Evolutionary conservation across 768 basidiomycete species (phyloP).

Genomic region (Pleurotus citrinopileatus): DNA sequence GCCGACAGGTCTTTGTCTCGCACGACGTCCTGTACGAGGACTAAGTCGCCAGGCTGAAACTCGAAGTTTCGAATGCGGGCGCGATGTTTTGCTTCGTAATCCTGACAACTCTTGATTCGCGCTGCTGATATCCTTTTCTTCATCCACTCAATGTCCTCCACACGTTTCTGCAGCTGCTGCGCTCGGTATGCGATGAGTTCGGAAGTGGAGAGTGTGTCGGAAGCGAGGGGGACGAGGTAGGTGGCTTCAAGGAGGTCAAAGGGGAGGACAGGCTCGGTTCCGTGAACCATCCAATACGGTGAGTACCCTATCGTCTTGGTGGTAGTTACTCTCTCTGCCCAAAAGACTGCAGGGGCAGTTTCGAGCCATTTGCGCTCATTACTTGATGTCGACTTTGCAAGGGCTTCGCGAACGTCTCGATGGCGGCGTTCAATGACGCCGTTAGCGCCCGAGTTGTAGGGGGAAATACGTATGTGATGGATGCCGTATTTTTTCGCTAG

Average conservation of each 20-base stretch:
- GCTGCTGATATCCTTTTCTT: conserved; percentile 10
- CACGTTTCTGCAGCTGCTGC: not conserved
- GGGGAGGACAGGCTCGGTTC: conserved; percentile 29
- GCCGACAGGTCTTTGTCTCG: not conserved
- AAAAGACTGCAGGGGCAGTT: too few relatives aligned
- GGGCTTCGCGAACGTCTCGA: conserved; percentile 16
- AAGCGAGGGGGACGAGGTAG: conserved; percentile 9
- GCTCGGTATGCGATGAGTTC: not conserved
- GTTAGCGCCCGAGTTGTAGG: conserved; percentile 34
- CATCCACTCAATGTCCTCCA: not conserved
- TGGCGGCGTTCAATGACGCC: conserved; percentile 27
- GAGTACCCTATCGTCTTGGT: conserved; percentile 27
- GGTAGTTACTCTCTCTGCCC: conserved; percentile 28
- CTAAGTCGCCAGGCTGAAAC: conserved; percentile 27
- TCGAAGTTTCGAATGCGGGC: conserved; percentile 17
- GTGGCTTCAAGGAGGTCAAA: conserved; percentile 24
- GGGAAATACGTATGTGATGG: conserved; percentile 27
- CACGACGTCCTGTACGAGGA: conserved; percentile 29
- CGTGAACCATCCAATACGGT: conserved; percentile 29
- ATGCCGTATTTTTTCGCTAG: conserved; percentile 18
- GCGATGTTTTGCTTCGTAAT: conserved; percentile 22
- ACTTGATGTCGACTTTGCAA: conserved; percentile 21
- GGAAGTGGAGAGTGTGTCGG: not conserved
- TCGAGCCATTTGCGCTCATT: not conserved
- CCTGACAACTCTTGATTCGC: conserved; percentile 12